A percentile compares a stretch with the other conserved stretches of the same genome.
phyloP scores from a whole-genome alignment of 257 asterid species.

The Echites panduratus region DNA sequence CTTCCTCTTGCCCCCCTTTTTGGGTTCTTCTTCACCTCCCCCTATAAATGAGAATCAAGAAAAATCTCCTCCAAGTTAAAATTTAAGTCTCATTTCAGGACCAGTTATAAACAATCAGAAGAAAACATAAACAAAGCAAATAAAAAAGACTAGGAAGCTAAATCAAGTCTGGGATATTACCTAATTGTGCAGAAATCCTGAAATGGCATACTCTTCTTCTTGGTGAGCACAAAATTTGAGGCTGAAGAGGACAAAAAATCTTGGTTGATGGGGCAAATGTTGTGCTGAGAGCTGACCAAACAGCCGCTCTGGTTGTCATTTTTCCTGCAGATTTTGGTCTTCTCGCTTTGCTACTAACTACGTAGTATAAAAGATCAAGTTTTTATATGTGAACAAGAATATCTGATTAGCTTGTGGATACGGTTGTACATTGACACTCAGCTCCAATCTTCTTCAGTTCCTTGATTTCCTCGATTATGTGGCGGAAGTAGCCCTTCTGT shows the following conservation, averaged over 20 bases:
- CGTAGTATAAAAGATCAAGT: background rate
- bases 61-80: background rate
- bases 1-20: conserved; percentile 72
- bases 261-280: conserved; percentile 31
- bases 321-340: background rate
- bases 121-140: background rate
- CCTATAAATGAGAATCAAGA: conserved; percentile 27
- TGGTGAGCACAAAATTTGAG: conserved; percentile 18
- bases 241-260: conserved; percentile 24
- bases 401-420: conserved; percentile 14
- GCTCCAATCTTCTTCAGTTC: background rate
- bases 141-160: background rate
- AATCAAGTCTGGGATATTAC: conserved; percentile 20
- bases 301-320: conserved; percentile 50
- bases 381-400: background rate
- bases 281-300: conserved; percentile 31
- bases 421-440: background rate
- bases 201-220: conserved; percentile 28
- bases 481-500: background rate
- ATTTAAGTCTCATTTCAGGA: too few species aligned
- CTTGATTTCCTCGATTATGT: background rate
- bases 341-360: background rate
- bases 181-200: conserved; percentile 63
- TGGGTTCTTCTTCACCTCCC: conserved; percentile 65
- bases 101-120: background rate